Evolutionary conservation across 164 flowering plant genomes (phyloP), one percentile per base, ranked within the genome.

Genomic region (Akebia trifoliata): DNA sequence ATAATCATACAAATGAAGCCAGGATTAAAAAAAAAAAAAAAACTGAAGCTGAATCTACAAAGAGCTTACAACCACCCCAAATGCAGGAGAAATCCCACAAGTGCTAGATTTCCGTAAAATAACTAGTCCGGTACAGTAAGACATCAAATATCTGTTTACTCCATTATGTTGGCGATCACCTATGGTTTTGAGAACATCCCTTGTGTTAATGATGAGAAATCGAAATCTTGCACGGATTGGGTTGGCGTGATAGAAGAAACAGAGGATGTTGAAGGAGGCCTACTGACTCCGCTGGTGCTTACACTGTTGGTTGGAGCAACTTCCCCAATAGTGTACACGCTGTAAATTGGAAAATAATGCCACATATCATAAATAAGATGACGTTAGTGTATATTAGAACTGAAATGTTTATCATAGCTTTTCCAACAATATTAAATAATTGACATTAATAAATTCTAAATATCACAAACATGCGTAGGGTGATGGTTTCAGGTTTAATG

Each of bases 121-220:
- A 43, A 67, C 66, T 68, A 48, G 35, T 36, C 51, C 55, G 46
- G 60, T 56, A 59, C 62, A 12, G 65, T 29, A 43, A 64, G 46
- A 50, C 47, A 21, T 29, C 57, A 12, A 14, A 7, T 47, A 24
- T 43, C 29, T 38, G 26, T 30, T 29, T 24, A 17, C 47, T n/a
- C 50, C 4, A 22, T 38, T 18, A 35, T 15, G 1, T 10, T 22
- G n/a, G 11, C 5, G 11, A 46, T 44, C 35, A 20, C 62, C 74
- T 76, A 85, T 6, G 69, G 84, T 70, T 90, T 90, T 31, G 88
- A 40, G 62, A 90, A 74, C 65, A 74, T 49, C 34, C 81, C 84
- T 60, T 76, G 76, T 9, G 73, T 74, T 38, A 79, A 53, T 30
- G 78, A 76, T 24, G 80, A 79, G 66, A 79, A 79, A 48, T 76